A percentile compares a stretch with the other conserved stretches of the same genome.
Conservation (phyloP, 306 rosid species). For the Hylodesmum podocarpum region DNA sequence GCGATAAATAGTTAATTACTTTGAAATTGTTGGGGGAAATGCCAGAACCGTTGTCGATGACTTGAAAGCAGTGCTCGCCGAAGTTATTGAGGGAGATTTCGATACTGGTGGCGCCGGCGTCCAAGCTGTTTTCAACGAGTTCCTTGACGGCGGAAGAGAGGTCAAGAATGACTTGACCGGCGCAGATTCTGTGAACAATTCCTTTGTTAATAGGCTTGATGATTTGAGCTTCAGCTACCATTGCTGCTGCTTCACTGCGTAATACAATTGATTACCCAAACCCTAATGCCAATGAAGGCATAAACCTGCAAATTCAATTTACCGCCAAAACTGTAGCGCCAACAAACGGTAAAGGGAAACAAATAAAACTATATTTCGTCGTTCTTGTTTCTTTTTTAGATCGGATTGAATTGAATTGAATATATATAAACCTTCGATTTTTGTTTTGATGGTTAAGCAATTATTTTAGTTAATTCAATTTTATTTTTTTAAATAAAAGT, state of each 20-base stretch:
- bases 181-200: constrained; percentile 75
- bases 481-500: neutral
- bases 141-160: constrained; percentile 98
- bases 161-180: constrained; percentile 94
- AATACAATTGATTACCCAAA: constrained; percentile 7
- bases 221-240: constrained; percentile 41
- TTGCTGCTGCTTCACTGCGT: constrained; percentile 34
- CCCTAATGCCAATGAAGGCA: neutral
- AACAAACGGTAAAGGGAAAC: neutral
- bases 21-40: constrained; percentile 77
- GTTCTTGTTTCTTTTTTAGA: neutral
- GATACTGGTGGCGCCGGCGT: constrained; percentile 82
- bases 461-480: neutral
- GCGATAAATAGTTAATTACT: constrained; percentile 19
- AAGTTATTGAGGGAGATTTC: constrained; percentile 71
- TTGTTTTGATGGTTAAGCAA: neutral
- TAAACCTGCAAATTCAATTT: constrained; percentile 33
- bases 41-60: constrained; percentile 86
- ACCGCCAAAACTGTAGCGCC: constrained; percentile 62
- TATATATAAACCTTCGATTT: neutral
- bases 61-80: constrained; percentile 83
- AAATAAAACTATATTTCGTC: neutral
- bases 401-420: neutral
- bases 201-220: constrained; percentile 72
- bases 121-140: constrained; percentile 93